phyloP scores from a whole-genome alignment of 352 stramenopile species.

The Globisporangium echinulatum region DNA sequence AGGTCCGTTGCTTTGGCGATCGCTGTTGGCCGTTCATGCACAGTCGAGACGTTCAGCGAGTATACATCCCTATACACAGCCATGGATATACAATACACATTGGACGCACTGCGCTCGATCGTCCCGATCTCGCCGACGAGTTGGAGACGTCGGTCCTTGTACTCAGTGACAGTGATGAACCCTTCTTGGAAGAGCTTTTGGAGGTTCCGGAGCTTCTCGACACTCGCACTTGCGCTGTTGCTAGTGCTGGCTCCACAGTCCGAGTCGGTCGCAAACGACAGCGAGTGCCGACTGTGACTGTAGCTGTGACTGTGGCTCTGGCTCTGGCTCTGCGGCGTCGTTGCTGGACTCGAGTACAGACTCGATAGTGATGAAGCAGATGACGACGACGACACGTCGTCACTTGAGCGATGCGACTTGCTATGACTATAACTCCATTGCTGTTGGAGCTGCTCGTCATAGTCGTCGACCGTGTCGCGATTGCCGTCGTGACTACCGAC shows the following conservation, averaged over 20 bases:
- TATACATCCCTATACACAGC: constrained; percentile 5
- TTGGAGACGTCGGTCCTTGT: constrained; percentile 59
- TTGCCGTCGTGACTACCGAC: not conserved
- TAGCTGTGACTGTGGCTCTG: no score
- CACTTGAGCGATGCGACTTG: constrained; percentile 6
- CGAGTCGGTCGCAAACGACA: constrained; percentile 11
- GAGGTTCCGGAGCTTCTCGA: constrained; percentile 64
- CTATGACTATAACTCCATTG: constrained; percentile 1
- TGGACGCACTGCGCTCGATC: constrained; percentile 45
- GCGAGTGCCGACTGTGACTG: no score
- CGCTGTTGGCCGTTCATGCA: constrained; percentile 24
- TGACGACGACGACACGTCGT: constrained; percentile 11
- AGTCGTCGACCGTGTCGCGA: constrained; percentile 1
- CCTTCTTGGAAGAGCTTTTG: constrained; percentile 72
- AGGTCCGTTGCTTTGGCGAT: constrained; percentile 59
- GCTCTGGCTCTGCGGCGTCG: constrained; percentile 10
- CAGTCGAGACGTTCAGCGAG: not conserved
- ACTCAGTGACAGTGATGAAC: constrained; percentile 79
- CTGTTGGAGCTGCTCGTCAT: constrained; percentile 9
- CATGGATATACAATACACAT: not conserved
- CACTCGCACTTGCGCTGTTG: constrained; percentile 13
- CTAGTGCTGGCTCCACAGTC: constrained; percentile 17
- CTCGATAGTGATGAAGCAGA: no score
- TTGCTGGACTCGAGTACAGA: constrained; percentile 10
- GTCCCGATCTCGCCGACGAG: constrained; percentile 56